Percentiles rank a stretch among this genome's conserved stretches.
Conservation (phyloP, 768 basidiomycete genomes). For the Dacryopinax primogenitus region DNA sequence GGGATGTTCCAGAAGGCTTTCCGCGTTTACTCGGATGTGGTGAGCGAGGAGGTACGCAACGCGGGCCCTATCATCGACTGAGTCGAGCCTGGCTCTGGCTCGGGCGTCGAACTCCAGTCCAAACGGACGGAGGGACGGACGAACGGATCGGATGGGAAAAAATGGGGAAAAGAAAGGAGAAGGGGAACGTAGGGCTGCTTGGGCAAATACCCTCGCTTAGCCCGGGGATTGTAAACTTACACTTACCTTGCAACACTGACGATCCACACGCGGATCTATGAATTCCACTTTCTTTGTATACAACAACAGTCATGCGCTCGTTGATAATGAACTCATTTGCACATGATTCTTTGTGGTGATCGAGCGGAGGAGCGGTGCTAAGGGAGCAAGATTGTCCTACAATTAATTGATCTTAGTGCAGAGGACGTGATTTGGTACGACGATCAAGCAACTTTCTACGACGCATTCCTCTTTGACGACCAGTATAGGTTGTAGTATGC, state of each 20-base stretch:
- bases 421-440: too few relatives aligned
- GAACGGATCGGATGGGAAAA: too few relatives aligned
- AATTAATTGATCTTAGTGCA: background rate
- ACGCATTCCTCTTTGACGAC: too few relatives aligned
- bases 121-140: background rate
- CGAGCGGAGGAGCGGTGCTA: background rate
- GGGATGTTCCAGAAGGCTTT: constrained; percentile 94
- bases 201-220: background rate
- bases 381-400: background rate
- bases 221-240: constrained; percentile 1
- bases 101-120: background rate
- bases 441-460: too few relatives aligned
- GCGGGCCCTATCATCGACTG: constrained; percentile 49
- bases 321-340: background rate
- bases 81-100: background rate
- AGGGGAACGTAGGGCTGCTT: background rate
- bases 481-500: too few relatives aligned
- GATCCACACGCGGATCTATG: constrained; percentile 10
- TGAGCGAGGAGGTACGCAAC: constrained; percentile 60
- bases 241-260: background rate
- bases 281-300: background rate
- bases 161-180: too few relatives aligned
- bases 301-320: background rate
- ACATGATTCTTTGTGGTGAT: background rate
- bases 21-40: constrained; percentile 78